phyloP scores from a whole-genome alignment of 768 basidiomycete species.

The Lenzites betulinus region DNA sequence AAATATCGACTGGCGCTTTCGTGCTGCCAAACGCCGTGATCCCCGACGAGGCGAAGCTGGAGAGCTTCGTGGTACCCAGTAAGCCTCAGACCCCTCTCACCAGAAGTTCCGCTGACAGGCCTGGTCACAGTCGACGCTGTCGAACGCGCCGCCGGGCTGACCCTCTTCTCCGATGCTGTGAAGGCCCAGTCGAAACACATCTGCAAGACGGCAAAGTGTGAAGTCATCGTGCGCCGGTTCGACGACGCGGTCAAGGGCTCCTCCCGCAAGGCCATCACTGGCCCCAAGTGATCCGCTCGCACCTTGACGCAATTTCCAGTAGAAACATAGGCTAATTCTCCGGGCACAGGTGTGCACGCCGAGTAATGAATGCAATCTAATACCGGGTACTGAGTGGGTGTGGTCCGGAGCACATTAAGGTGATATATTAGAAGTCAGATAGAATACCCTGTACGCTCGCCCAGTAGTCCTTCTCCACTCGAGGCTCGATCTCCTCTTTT shows the following conservation, averaged over 20 bases:
- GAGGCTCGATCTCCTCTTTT: slow-evolving; percentile 80
- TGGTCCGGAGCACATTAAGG: slow-evolving; percentile 16
- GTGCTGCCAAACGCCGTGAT: slow-evolving; percentile 95
- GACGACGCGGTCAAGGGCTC: slow-evolving; percentile 84
- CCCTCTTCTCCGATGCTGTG: slow-evolving; percentile 80
- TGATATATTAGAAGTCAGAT: slow-evolving; percentile 53
- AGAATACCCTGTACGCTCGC: slow-evolving; percentile 75
- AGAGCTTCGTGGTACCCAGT: slow-evolving; percentile 85
- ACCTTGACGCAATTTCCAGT: too few relatives aligned
- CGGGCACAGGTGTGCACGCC: background rate
- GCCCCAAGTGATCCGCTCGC: slow-evolving; percentile 33
- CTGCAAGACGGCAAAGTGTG: slow-evolving; percentile 86
- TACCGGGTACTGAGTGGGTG: slow-evolving; percentile 7
- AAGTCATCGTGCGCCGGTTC: slow-evolving; percentile 84
- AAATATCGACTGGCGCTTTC: slow-evolving; percentile 90
- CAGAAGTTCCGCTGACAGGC: slow-evolving; percentile 3
- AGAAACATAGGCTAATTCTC: background rate
- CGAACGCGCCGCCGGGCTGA: slow-evolving; percentile 86
- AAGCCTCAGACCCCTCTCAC: slow-evolving; percentile 25
- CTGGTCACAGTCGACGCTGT: slow-evolving; percentile 77
- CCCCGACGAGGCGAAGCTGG: slow-evolving; percentile 77
- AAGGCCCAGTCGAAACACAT: slow-evolving; percentile 80
- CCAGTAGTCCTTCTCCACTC: slow-evolving; percentile 77
- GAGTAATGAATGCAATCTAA: slow-evolving; percentile 4
- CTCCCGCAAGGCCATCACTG: slow-evolving; percentile 53